A percentile compares a stretch with the other conserved stretches of the same genome.
Evolutionary conservation across 1,139 yeast species (phyloP).

Genomic region (Zygotorulaspora mrakii): DNA sequence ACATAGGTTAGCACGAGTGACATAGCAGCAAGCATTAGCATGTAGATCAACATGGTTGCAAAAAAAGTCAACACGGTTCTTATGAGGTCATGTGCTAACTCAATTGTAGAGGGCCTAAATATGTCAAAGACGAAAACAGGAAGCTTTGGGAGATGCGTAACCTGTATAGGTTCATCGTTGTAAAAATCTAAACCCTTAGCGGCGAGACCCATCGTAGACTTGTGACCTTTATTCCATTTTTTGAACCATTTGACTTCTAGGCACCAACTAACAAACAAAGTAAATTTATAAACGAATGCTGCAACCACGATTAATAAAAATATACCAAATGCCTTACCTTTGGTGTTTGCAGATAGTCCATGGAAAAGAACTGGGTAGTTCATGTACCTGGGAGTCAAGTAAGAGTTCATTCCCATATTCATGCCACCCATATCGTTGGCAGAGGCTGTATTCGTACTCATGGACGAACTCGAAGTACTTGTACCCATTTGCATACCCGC

Average conservation of each 20-base stretch:
- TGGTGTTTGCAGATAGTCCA: slow-evolving; percentile 47
- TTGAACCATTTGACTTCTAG: slow-evolving; percentile 64
- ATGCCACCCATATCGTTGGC: slow-evolving; percentile 16
- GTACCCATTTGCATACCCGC: slow-evolving; percentile 21
- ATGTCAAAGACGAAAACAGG: slow-evolving; percentile 39
- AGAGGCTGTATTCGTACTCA: slow-evolving; percentile 17
- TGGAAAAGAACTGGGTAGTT: slow-evolving; percentile 61
- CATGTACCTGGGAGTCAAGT: slow-evolving; percentile 48
- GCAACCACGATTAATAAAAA: slow-evolving; percentile 56
- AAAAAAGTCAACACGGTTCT: slow-evolving; percentile 54
- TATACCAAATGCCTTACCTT: slow-evolving; percentile 68
- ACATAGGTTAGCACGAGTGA: slow-evolving; percentile 60
- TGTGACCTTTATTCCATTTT: slow-evolving; percentile 28
- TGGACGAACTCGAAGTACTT: slow-evolving; percentile 9
- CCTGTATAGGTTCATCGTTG: slow-evolving; percentile 16
- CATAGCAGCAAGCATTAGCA: slow-evolving; percentile 77
- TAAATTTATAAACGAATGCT: slow-evolving; percentile 55
- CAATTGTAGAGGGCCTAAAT: slow-evolving; percentile 41
- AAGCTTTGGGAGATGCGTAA: slow-evolving; percentile 25
- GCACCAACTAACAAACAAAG: slow-evolving; percentile 56
- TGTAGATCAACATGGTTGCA: slow-evolving; percentile 63
- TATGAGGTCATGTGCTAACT: slow-evolving; percentile 49
- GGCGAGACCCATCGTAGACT: slow-evolving; percentile 1
- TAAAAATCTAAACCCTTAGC: slow-evolving; percentile 20
- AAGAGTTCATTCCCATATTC: slow-evolving; percentile 52